These are phyloP conservation scores for Gastrodia elata DNA, from an alignment of 106 monocot genomes.

Conservation along the genomic window DNA sequence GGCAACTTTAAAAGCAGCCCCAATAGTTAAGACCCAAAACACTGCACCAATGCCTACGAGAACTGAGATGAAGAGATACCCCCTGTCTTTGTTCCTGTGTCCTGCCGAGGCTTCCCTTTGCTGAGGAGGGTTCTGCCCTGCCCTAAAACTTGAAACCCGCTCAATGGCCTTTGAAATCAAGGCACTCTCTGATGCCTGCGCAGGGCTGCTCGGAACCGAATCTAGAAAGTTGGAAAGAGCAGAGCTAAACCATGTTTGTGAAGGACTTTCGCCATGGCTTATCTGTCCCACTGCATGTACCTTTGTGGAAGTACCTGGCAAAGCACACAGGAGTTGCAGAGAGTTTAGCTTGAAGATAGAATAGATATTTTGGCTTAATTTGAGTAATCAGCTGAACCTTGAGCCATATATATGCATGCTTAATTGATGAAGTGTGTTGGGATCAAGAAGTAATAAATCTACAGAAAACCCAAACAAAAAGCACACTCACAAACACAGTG, in stretches of 20 bases:
- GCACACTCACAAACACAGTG: no score
- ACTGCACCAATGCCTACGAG: slow-evolving; percentile 57
- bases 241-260: slow-evolving; percentile 48
- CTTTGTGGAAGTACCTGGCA: neutral
- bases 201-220: slow-evolving; percentile 76
- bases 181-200: slow-evolving; percentile 59
- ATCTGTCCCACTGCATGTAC: neutral
- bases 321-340: neutral
- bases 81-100: slow-evolving; percentile 13
- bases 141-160: slow-evolving; percentile 73
- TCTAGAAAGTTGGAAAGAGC: slow-evolving; percentile 41
- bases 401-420: no score
- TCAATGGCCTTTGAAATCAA: slow-evolving; percentile 47
- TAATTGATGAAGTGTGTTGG: no score
- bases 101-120: neutral
- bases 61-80: slow-evolving; percentile 64
- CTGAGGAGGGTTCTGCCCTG: slow-evolving; percentile 10
- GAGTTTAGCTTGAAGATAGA: neutral
- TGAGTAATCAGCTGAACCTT: no score
- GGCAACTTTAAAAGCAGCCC: slow-evolving; percentile 28
- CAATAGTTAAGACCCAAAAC: slow-evolving; percentile 55
- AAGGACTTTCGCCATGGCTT: neutral
- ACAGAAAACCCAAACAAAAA: no score
- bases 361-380: neutral
- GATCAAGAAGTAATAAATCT: no score